Evolutionary conservation across 805 yeast species (phyloP).

Genomic region (Deakozyma indianensis): DNA sequence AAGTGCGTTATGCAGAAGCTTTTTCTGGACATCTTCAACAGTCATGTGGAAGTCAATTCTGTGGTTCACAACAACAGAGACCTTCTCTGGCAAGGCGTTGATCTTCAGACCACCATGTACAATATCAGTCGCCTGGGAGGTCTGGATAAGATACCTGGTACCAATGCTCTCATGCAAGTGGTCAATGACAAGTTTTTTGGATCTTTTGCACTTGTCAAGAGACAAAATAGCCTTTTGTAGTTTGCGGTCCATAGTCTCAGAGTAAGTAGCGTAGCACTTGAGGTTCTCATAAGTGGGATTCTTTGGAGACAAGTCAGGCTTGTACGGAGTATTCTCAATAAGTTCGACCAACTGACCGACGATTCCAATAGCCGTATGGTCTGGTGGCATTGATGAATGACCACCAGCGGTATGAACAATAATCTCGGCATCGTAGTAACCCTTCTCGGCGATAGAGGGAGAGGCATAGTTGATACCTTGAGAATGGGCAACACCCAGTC

Average conservation of each 20-base stretch:
- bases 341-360: conserved; percentile 40
- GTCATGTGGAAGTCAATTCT: conserved; percentile 47
- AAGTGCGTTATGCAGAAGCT: neutral
- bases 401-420: conserved; percentile 56
- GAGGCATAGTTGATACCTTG: conserved; percentile 38
- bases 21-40: conserved; percentile 25
- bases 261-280: conserved; percentile 49
- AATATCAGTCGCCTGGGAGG: conserved; percentile 57
- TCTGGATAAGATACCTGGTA: conserved; percentile 33
- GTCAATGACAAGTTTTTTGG: conserved; percentile 7
- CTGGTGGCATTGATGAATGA: conserved; percentile 70
- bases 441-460: conserved; percentile 49
- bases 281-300: conserved; percentile 48
- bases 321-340: conserved; percentile 44
- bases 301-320: conserved; percentile 28
- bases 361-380: conserved; percentile 68
- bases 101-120: conserved; percentile 60
- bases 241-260: conserved; percentile 18
- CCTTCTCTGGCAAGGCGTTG: conserved; percentile 61
- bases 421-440: conserved; percentile 36
- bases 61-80: conserved; percentile 42
- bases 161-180: conserved; percentile 6
- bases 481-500: conserved; percentile 24
- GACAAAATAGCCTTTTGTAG: conserved; percentile 12
- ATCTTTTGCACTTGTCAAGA: conserved; percentile 7